Percentiles rank a stretch among this genome's conserved stretches.
Evolutionary conservation across 164 flowering plant genomes (phyloP).

Genomic region (Piper longum): DNA sequence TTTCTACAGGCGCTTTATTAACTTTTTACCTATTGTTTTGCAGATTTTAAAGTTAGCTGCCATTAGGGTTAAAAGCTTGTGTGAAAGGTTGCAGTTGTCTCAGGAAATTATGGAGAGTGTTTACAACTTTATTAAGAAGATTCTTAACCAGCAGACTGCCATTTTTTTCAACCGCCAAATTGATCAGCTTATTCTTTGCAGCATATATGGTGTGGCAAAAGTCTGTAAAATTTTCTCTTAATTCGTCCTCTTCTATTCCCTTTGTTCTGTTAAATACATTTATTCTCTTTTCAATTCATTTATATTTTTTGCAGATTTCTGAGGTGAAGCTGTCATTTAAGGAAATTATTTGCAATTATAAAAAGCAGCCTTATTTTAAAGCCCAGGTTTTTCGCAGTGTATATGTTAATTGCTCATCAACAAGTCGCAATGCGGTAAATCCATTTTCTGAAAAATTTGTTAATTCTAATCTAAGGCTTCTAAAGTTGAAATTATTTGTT

Average conservation of each 20-base stretch:
- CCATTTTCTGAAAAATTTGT: neutral
- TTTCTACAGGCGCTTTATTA: neutral
- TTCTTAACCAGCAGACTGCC: conserved; percentile 54
- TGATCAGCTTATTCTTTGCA: conserved; percentile 88
- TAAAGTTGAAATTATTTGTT: conserved; percentile 9
- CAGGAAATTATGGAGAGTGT: conserved; percentile 71
- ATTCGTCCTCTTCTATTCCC: neutral
- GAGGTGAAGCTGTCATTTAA: conserved; percentile 60
- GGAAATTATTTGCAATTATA: conserved; percentile 77
- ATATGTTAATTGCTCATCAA: conserved; percentile 61
- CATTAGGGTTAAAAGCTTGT: conserved; percentile 91
- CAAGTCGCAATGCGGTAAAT: conserved; percentile 61
- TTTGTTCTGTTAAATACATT: neutral
- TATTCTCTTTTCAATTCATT: neutral
- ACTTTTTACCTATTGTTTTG: neutral
- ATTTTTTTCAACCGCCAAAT: conserved; percentile 86
- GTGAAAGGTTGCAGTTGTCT: conserved; percentile 74
- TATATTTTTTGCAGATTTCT: conserved; percentile 55
- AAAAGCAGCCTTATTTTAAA: conserved; percentile 89
- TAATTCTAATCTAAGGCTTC: conserved; percentile 7
- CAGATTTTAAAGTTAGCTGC: conserved; percentile 90
- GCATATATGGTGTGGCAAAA: conserved; percentile 94
- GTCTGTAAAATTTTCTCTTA: conserved; percentile 14
- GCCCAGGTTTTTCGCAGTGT: conserved; percentile 85
- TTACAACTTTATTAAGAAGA: conserved; percentile 70